phyloP scores from a whole-genome alignment of 805 yeast species.

The Isabelozyma rhagii region DNA sequence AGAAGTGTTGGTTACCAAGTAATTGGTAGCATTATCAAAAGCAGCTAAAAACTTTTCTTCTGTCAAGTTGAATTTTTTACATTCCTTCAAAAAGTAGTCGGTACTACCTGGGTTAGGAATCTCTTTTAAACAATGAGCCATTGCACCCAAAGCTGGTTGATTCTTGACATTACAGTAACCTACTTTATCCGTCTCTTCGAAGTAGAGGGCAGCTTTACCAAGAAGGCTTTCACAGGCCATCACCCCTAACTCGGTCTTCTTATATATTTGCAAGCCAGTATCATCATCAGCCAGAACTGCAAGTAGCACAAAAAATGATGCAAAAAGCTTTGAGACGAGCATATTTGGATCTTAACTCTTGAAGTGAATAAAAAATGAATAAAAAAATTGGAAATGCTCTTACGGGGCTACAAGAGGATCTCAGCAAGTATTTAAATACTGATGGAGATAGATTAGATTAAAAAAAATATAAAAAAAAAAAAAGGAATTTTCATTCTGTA shows the following conservation, averaged over 20 bases:
- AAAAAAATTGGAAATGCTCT: not conserved
- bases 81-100: slow-evolving; percentile 18
- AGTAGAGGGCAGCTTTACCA: slow-evolving; percentile 22
- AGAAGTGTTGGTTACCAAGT: slow-evolving; percentile 25
- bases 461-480: too few relatives aligned
- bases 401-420: not conserved
- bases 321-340: not conserved
- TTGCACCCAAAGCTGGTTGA: slow-evolving; percentile 38
- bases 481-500: not conserved
- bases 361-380: too few relatives aligned
- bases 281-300: slow-evolving; percentile 10
- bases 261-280: slow-evolving; percentile 16
- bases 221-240: slow-evolving; percentile 21
- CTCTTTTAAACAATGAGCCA: slow-evolving; percentile 30
- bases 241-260: slow-evolving; percentile 21
- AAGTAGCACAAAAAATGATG: not conserved
- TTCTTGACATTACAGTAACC: slow-evolving; percentile 31
- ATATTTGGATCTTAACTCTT: not conserved
- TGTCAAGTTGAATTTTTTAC: slow-evolving; percentile 24
- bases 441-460: not conserved
- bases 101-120: slow-evolving; percentile 22
- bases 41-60: slow-evolving; percentile 27
- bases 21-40: slow-evolving; percentile 40
- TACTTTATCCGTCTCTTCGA: slow-evolving; percentile 17
- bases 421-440: not conserved